Percentiles rank a stretch among this genome's conserved stretches.
Evolutionary conservation across 1,139 yeast genomes (phyloP).

Genomic region (Yamadazyma jaroonii): DNA sequence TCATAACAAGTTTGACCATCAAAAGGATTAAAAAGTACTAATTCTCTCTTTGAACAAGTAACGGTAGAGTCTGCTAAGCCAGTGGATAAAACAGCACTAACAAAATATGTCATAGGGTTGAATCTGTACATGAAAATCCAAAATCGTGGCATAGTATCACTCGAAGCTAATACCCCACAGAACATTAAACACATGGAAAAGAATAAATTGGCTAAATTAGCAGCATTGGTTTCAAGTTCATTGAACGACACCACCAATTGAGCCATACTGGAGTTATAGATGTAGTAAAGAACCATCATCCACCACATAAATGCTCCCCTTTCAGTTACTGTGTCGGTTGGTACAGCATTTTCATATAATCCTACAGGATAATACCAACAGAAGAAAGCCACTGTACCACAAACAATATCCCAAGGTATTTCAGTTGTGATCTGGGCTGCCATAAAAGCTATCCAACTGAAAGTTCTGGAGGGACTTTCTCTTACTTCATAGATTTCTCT

Average conservation of each 20-base stretch:
- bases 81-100: constrained; percentile 37
- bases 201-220: constrained; percentile 59
- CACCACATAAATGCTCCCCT: constrained; percentile 74
- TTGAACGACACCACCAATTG: constrained; percentile 61
- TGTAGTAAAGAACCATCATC: constrained; percentile 50
- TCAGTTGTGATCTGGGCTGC: constrained; percentile 35
- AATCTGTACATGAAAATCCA: constrained; percentile 61
- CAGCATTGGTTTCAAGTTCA: constrained; percentile 72
- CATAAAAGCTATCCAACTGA: constrained; percentile 47
- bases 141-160: constrained; percentile 44
- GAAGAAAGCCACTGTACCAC: constrained; percentile 35
- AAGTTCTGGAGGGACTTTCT: constrained; percentile 71
- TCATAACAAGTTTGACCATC: constrained; percentile 56
- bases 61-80: constrained; percentile 27
- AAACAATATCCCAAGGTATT: constrained; percentile 30
- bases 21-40: constrained; percentile 24
- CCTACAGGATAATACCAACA: constrained; percentile 45
- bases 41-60: constrained; percentile 27
- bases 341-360: constrained; percentile 30
- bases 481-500: constrained; percentile 83
- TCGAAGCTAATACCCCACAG: constrained; percentile 81
- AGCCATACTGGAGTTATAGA: constrained; percentile 64
- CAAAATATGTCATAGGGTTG: constrained; percentile 66
- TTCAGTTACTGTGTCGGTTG: constrained; percentile 24
- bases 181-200: constrained; percentile 63